These are phyloP conservation scores for Rhytidiadelphus loreus DNA, from an alignment of 225 moss, liverwort and hornwort species.

Conservation along the genomic window DNA sequence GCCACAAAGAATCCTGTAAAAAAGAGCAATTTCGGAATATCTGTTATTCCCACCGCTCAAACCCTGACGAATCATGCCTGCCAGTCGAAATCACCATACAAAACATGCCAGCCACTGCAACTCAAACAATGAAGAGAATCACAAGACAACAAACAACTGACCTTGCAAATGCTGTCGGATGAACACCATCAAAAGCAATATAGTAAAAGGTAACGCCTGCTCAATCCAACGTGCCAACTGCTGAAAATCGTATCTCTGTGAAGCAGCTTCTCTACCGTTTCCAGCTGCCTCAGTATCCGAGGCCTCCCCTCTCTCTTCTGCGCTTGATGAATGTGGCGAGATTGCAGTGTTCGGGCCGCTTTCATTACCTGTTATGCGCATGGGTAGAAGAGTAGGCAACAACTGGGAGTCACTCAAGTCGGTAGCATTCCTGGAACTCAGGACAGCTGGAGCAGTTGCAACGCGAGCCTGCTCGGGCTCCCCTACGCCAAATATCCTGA, in stretches of 20 bases:
- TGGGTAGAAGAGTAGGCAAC: constrained; percentile 54
- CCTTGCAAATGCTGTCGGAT: constrained; percentile 93
- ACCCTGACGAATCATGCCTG: not conserved
- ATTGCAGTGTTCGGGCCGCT: constrained; percentile 16
- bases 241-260: constrained; percentile 90
- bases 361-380: constrained; percentile 49
- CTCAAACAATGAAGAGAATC: not conserved
- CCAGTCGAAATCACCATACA: not conserved
- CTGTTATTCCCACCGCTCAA: not conserved
- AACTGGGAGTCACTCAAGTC: constrained; percentile 57
- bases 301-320: constrained; percentile 69
- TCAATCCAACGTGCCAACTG: constrained; percentile 95
- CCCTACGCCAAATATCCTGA: constrained; percentile 80
- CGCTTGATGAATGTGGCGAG: constrained; percentile 41
- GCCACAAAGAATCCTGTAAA: constrained; percentile 79
- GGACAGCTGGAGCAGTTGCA: constrained; percentile 31
- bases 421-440: constrained; percentile 40
- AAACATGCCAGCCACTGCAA: not conserved
- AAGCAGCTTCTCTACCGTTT: constrained; percentile 68
- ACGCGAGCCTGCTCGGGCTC: constrained; percentile 66
- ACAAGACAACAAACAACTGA: not conserved
- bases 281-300: constrained; percentile 51
- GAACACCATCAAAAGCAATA: constrained; percentile 92
- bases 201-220: constrained; percentile 86
- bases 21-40: not conserved